phyloP scores from a whole-genome alignment of 768 basidiomycete genomes.

The Hericium rajendrae region DNA sequence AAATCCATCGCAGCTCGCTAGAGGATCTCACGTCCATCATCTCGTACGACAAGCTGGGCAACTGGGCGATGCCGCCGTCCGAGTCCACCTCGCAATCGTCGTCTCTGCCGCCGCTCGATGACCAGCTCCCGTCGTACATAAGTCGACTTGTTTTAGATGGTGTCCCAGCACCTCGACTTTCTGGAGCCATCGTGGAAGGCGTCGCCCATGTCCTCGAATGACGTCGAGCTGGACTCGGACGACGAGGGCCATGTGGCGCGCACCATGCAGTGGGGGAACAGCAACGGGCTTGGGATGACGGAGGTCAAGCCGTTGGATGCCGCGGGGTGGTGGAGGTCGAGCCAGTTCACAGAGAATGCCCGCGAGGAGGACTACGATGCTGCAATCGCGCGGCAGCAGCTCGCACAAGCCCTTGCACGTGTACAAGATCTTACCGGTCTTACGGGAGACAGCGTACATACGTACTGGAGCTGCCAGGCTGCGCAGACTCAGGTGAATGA shows the following conservation, averaged over 20 bases:
- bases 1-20: no score
- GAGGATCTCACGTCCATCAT: no score
- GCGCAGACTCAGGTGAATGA: conserved; percentile 69
- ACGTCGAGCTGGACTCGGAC: conserved; percentile 24
- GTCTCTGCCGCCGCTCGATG: conserved; percentile 32
- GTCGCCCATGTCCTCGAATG: conserved; percentile 40
- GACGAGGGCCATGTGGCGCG: conserved; percentile 1
- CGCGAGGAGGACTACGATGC: no score
- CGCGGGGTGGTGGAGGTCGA: no score
- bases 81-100: no score
- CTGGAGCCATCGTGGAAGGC: conserved; percentile 36
- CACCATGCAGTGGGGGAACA: no score
- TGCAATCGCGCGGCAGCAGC: conserved; percentile 34
- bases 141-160: conserved; percentile 25
- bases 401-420: conserved; percentile 66
- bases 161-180: conserved; percentile 32
- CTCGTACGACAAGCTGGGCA: no score
- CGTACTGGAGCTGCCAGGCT: conserved; percentile 70
- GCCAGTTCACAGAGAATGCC: no score
- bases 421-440: conserved; percentile 69
- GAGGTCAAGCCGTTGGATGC: no score
- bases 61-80: no score
- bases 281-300: no score
- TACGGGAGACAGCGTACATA: conserved; percentile 78
- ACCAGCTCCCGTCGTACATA: conserved; percentile 40